phyloP scores from a whole-genome alignment of 129 eudicot genomes.

The Arctium minus region DNA sequence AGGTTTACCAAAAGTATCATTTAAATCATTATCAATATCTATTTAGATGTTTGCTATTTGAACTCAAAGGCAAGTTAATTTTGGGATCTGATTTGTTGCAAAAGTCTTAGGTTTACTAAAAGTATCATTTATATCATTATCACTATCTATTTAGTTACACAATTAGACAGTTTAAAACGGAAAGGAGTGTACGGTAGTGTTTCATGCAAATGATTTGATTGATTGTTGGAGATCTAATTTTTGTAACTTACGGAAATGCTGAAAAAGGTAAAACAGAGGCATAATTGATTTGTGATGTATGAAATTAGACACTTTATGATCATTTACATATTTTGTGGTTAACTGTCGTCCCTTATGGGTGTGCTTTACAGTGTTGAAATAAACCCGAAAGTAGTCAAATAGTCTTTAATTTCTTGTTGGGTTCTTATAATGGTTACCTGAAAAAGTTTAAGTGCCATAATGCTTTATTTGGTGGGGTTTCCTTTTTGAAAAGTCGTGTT shows the following conservation, averaged over 20 bases:
- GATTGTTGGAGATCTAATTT: constrained; percentile 12
- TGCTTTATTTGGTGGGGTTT: not conserved
- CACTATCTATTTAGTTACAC: too few relatives aligned
- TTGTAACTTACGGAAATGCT: not conserved
- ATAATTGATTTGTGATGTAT: not conserved
- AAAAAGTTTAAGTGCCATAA: not conserved
- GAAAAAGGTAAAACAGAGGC: not conserved
- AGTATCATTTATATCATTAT: too few relatives aligned
- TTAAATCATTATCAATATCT: too few relatives aligned
- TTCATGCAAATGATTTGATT: too few relatives aligned
- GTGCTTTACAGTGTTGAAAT: not conserved
- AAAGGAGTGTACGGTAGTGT: not conserved
- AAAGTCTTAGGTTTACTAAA: too few relatives aligned
- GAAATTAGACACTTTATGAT: not conserved
- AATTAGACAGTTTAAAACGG: not conserved
- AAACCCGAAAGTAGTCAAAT: not conserved
- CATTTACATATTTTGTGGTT: too few relatives aligned
- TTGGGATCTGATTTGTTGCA: too few relatives aligned
- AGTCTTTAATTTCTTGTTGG: not conserved
- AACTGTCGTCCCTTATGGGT: too few relatives aligned
- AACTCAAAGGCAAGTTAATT: too few relatives aligned
- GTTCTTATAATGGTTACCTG: not conserved
- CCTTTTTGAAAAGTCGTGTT: not conserved
- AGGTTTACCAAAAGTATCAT: not conserved
- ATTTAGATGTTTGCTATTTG: too few relatives aligned